A percentile compares a stretch with the other conserved stretches of the same genome.
Conservation (phyloP, 2,329 filamentous ascomycete species). For the Fusarium goolgardi region DNA sequence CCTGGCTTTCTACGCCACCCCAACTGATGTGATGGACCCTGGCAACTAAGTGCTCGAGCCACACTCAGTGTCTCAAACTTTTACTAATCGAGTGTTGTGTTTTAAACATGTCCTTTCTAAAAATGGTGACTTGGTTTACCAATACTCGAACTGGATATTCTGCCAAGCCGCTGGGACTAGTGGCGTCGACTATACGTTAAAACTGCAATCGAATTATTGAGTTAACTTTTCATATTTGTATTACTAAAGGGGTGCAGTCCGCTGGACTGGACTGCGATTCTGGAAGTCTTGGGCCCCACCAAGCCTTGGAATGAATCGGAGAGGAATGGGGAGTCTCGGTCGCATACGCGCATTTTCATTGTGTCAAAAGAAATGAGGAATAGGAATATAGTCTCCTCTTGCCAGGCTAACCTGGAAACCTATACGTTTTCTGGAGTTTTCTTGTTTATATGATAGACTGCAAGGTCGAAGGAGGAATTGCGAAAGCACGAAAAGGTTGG, state of each 20-base stretch:
- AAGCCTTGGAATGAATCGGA: conserved; percentile 5
- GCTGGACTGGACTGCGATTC: conserved; percentile 23
- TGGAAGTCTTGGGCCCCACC: conserved; percentile 1
- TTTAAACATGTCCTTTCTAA: conserved; percentile 2
- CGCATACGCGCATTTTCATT: conserved; percentile 38
- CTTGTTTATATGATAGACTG: conserved; percentile 31
- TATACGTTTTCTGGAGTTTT: conserved; percentile 15
- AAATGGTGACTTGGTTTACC: conserved; percentile 4
- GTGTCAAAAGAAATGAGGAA: conserved; percentile 33
- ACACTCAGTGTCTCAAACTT: neutral
- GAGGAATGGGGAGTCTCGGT: conserved; percentile 8
- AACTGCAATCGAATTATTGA: conserved; percentile 22
- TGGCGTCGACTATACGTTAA: conserved; percentile 4
- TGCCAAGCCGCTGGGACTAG: neutral
- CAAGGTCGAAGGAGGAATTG: conserved; percentile 21
- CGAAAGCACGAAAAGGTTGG: conserved; percentile 9
- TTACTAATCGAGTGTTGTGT: conserved; percentile 5
- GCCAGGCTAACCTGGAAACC: neutral
- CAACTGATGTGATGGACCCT: conserved; percentile 59
- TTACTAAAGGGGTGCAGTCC: conserved; percentile 36
- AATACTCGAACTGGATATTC: conserved; percentile 1
- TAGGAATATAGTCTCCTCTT: neutral
- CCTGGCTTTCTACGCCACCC: conserved; percentile 69
- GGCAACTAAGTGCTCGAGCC: conserved; percentile 13
- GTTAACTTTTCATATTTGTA: conserved; percentile 41